A percentile compares a stretch with the other conserved stretches of the same genome.
phyloP scores from a whole-genome alignment of 2,329 filamentous ascomycete species.

The Podosphaera fusca region DNA sequence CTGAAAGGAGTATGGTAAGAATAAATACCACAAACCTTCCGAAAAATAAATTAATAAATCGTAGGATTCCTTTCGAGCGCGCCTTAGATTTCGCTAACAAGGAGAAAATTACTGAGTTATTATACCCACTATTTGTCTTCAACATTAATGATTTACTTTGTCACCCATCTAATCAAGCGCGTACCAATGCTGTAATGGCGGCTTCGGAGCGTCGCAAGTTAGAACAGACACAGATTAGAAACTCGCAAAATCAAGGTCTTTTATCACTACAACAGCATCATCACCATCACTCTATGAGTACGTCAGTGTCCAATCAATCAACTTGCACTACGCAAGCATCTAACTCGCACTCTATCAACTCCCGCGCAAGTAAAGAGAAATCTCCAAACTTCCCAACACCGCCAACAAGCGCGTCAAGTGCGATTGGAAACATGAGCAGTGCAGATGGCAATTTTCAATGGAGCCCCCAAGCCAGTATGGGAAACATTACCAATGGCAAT shows the following conservation, averaged over 20 bases:
- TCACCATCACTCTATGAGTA: conserved; percentile 35
- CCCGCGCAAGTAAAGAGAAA: conserved; percentile 57
- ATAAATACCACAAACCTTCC: not conserved
- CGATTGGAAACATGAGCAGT: conserved; percentile 48
- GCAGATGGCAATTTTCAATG: conserved; percentile 62
- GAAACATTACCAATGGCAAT: conserved; percentile 37
- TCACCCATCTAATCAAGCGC: conserved; percentile 69
- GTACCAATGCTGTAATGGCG: conserved; percentile 70
- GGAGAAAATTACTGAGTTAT: conserved; percentile 89
- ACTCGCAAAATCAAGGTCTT: conserved; percentile 29
- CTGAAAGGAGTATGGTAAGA: conserved; percentile 88
- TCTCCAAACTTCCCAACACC: conserved; percentile 88
- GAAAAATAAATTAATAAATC: not conserved
- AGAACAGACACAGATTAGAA: conserved; percentile 42
- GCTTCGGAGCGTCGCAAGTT: conserved; percentile 58
- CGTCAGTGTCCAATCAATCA: conserved; percentile 27
- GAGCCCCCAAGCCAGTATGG: conserved; percentile 37
- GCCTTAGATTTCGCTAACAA: conserved; percentile 98
- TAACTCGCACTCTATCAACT: conserved; percentile 40
- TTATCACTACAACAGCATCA: conserved; percentile 48
- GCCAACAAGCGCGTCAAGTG: conserved; percentile 74
- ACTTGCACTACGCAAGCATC: conserved; percentile 24
- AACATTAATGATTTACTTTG: conserved; percentile 88
- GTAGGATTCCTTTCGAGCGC: conserved; percentile 89
- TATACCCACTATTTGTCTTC: conserved; percentile 93